Evolutionary conservation across 2,329 filamentous ascomycete species (phyloP).

Genomic region (Pseudonectria foliicola): DNA sequence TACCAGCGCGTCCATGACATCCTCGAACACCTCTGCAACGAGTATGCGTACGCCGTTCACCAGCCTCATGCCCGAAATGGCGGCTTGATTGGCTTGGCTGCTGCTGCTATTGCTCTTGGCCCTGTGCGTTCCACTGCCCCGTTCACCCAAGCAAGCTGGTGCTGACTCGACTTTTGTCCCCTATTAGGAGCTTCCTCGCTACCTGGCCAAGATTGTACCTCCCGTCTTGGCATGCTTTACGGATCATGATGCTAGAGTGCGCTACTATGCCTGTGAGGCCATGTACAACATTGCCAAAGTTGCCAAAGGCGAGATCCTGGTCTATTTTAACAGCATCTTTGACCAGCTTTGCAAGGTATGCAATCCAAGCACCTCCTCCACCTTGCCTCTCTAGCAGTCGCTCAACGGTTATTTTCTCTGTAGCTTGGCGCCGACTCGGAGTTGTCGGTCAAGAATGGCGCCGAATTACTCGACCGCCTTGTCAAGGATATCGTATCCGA

Average conservation of each 20-base stretch:
- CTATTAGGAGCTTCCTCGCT: conserved; percentile 75
- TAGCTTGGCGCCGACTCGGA: conserved; percentile 94
- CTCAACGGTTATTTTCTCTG: neutral
- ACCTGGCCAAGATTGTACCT: conserved; percentile 88
- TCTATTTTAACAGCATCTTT: conserved; percentile 98
- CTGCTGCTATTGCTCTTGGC: conserved; percentile 90
- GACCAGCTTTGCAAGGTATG: conserved; percentile 89
- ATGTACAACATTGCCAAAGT: conserved; percentile 99
- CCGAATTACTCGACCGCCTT: conserved; percentile 86
- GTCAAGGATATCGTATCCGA: conserved; percentile 96
- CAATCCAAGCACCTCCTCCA: neutral
- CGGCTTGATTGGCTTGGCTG: conserved; percentile 88
- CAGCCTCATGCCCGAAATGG: conserved; percentile 95
- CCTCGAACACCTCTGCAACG: conserved; percentile 92
- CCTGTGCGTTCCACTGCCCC: conserved; percentile 52
- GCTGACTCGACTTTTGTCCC: conserved; percentile 3
- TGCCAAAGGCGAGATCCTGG: conserved; percentile 91
- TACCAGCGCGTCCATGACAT: conserved; percentile 76
- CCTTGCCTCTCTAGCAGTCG: conserved; percentile 1
- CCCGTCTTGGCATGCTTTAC: conserved; percentile 96
- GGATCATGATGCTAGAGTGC: conserved; percentile 92
- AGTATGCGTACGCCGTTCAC: conserved; percentile 95
- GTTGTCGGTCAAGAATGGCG: conserved; percentile 94
- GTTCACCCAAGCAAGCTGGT: neutral
- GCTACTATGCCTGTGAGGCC: conserved; percentile 97